These are phyloP conservation scores for Naganishia antarctica DNA, from an alignment of 768 basidiomycete genomes.

Conservation along the genomic window DNA sequence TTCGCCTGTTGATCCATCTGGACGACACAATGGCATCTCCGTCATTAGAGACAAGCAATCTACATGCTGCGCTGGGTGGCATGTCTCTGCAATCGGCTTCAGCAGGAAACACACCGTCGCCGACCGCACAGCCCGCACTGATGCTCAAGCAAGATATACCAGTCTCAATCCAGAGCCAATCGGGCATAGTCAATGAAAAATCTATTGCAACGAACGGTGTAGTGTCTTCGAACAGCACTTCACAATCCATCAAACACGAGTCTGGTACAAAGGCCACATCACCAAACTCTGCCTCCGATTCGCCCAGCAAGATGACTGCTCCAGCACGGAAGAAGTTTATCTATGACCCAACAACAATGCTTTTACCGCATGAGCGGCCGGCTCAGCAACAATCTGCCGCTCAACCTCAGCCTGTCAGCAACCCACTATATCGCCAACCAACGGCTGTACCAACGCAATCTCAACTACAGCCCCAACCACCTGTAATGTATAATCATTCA, in stretches of 20 bases:
- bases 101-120: constrained; percentile 3
- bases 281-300: not conserved
- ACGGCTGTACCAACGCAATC: not conserved
- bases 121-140: constrained; percentile 10
- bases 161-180: not conserved
- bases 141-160: constrained; percentile 1
- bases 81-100: constrained; percentile 15
- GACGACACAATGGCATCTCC: not conserved
- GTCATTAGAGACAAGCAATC: not conserved
- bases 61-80: constrained; percentile 14
- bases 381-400: constrained; percentile 15
- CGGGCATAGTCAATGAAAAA: not conserved
- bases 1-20: not conserved
- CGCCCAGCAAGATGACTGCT: not conserved
- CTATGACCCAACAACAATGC: constrained; percentile 23
- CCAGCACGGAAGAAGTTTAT: constrained; percentile 18
- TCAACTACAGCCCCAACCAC: not conserved
- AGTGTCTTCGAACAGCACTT: no score
- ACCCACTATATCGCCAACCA: not conserved
- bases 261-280: not conserved
- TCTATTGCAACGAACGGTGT: not conserved
- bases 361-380: constrained; percentile 26
- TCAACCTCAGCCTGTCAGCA: constrained; percentile 5
- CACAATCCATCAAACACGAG: not conserved
- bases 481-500: not conserved